A percentile compares a stretch with the other conserved stretches of the same genome.
Evolutionary conservation across 2,329 filamentous ascomycete species (phyloP).

Genomic region (Aspergillus viridinutans): DNA sequence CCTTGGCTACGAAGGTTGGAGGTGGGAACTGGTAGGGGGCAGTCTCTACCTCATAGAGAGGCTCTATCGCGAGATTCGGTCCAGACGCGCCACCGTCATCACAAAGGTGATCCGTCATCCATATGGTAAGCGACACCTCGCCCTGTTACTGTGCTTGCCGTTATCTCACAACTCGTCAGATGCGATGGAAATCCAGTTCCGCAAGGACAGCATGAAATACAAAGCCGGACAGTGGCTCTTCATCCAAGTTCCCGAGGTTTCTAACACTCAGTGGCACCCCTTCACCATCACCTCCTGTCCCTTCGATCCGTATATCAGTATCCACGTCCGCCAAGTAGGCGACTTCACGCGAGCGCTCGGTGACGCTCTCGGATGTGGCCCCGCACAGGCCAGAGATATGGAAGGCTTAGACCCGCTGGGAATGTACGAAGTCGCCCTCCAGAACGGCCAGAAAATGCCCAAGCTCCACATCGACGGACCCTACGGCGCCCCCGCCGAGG

Average conservation of each 20-base stretch:
- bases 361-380: conserved; percentile 87
- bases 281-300: conserved; percentile 99
- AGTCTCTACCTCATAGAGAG: conserved; percentile 83
- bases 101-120: conserved; percentile 93
- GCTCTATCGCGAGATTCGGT: conserved; percentile 84
- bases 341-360: conserved; percentile 95
- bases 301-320: conserved; percentile 87
- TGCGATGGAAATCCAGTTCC: conserved; percentile 95
- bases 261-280: conserved; percentile 91
- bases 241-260: conserved; percentile 85
- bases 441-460: conserved; percentile 92
- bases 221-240: conserved; percentile 99
- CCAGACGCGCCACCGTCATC: conserved; percentile 79
- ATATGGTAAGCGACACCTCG: conserved; percentile 60
- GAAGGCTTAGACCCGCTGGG: conserved; percentile 87
- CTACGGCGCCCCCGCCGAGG: conserved; percentile 93
- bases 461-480: conserved; percentile 85
- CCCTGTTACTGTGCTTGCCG: not conserved
- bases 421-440: conserved; percentile 95
- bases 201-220: conserved; percentile 94
- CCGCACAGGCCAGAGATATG: conserved; percentile 82
- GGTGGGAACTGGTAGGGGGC: conserved; percentile 88
- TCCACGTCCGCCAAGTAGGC: conserved; percentile 93
- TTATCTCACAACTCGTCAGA: conserved; percentile 47
- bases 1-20: conserved; percentile 92